Evolutionary conservation across 257 asterid species (phyloP), one percentile per base, ranked within the genome.

Genomic region (Lavandula angustifolia): DNA sequence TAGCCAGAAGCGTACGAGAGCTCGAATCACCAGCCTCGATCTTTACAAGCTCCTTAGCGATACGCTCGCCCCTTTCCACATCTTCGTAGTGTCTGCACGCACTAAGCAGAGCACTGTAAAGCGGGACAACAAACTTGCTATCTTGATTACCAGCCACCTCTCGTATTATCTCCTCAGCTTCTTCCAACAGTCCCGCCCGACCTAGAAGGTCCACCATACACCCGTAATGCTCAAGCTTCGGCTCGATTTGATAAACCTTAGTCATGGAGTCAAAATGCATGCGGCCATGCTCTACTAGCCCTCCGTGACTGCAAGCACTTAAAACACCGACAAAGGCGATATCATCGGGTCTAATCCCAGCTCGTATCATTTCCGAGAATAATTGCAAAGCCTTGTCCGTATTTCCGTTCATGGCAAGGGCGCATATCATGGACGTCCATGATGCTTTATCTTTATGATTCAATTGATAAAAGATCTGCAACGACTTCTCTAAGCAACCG

Each of bases 291-390:
- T 84, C 88, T 32, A 87, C 91, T 33, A 91, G 69, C 40, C 95
- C 95, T 29, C 95, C 95, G 40, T 91, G 98, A 69, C 91, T 86
- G 73, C 96, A 91, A 55, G 98, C 96, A 53, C 79, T 82, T 41
- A 91, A 66, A 74, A 88, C 94, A 13, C 96, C 95, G 44, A 91
- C 77, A 62, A 83, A 91, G 31, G 96, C 84, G 73, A 91, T 79
- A 47, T 83, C 94, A 73, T 91, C 98, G 0, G 96, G 96, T 54
- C 9, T 62, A 46, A 84, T 68, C 54, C 96, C 92, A 58, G 55
- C 76, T 37, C 31, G 70, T 72, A 69, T 77, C 97, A 90, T 87
- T 75, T 84, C 81, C 11, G 82, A 78, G 77, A 80, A 90, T 34
- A 82, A 74, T 35, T 84, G 80, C 65, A 90, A 62, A 14, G 97